A percentile compares a stretch with the other conserved stretches of the same genome.
Conservation (phyloP, 1,284 basidiomycete species). For the Rhodotorula sp. region DNA sequence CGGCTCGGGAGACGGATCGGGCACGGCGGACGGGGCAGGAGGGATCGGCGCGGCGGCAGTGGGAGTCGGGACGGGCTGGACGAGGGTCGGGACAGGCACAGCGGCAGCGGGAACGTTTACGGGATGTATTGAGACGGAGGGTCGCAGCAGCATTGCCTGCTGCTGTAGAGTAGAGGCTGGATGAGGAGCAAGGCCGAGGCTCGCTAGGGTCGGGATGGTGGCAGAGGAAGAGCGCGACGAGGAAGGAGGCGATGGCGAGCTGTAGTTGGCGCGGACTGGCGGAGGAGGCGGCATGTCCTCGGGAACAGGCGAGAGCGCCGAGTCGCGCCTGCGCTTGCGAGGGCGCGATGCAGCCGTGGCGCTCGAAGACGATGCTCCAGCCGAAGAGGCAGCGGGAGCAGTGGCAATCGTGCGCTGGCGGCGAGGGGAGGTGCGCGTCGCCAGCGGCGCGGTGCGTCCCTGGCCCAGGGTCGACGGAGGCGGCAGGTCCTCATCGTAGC, state of each 20-base stretch:
- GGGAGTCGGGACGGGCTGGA: too few species aligned
- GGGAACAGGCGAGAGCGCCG: slow-evolving; percentile 1
- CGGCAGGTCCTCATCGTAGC: background rate
- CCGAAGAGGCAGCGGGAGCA: background rate
- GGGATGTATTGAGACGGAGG: background rate
- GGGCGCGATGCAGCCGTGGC: background rate
- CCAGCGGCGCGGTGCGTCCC: too few species aligned
- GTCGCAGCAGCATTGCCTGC: background rate
- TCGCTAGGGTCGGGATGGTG: too few species aligned
- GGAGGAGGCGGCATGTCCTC: background rate
- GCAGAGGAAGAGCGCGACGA: background rate
- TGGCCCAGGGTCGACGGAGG: background rate
- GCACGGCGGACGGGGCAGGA: background rate
- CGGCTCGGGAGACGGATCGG: background rate
- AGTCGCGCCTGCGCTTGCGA: background rate
- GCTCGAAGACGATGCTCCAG: background rate
- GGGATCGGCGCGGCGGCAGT: too few species aligned
- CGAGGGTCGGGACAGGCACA: background rate
- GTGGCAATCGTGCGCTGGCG: background rate
- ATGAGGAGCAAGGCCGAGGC: too few species aligned
- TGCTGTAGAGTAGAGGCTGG: too few species aligned
- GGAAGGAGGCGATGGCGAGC: background rate
- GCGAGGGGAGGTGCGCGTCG: background rate
- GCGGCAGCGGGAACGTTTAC: background rate
- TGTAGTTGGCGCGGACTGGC: background rate